Percentiles rank a stretch among this genome's conserved stretches.
Conservation (phyloP, 768 basidiomycete species). For the Rhodotorula kratochvilovae region DNA sequence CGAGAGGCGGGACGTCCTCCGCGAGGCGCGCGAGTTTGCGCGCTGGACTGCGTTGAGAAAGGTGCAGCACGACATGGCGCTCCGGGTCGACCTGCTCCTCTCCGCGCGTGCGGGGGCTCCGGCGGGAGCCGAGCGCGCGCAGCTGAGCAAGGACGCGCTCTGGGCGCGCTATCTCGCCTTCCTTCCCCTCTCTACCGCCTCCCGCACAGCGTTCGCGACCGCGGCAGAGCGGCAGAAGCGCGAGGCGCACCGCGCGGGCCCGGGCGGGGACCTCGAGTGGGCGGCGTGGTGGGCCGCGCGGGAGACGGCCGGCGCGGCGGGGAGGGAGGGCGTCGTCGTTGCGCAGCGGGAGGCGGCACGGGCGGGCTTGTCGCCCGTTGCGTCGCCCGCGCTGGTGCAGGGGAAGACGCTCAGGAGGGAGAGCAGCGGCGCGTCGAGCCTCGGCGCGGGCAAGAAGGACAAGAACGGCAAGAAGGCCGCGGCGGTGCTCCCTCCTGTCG, state of each 20-base stretch:
- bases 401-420: no score
- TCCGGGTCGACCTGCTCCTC: constrained; percentile 24
- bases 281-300: constrained; percentile 28
- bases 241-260: constrained; percentile 7
- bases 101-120: no score
- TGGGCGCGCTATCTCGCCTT: constrained; percentile 16
- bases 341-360: constrained; percentile 10
- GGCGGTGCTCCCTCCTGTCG: no score
- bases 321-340: constrained; percentile 8
- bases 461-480: not conserved
- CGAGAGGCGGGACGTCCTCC: not conserved
- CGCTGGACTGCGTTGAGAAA: constrained; percentile 19
- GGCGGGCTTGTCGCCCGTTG: no score
- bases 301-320: constrained; percentile 18
- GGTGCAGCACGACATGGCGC: constrained; percentile 19
- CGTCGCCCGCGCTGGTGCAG: no score
- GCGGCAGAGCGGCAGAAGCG: not conserved
- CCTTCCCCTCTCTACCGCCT: not conserved
- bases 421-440: not conserved
- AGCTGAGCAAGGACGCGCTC: not conserved
- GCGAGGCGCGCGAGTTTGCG: constrained; percentile 12
- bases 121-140: not conserved
- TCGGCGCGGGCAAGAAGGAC: not conserved
- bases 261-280: constrained; percentile 30
- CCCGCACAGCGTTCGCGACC: not conserved